Percentiles rank a stretch among this genome's conserved stretches.
Conservation (phyloP, 495 filamentous ascomycete genomes). For the Extremus antarcticus region DNA sequence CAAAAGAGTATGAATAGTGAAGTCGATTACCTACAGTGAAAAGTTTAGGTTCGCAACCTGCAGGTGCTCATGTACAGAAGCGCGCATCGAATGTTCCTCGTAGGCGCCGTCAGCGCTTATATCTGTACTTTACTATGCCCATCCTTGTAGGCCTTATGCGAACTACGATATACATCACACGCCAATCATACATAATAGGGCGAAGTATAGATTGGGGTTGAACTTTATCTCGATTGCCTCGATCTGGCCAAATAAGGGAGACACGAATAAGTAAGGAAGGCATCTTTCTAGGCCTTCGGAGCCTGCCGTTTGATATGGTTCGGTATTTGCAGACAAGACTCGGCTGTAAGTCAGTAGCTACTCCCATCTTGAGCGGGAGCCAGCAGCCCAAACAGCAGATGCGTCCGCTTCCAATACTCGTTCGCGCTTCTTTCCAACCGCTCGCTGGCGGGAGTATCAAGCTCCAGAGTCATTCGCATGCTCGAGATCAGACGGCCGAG, state of each 20-base stretch:
- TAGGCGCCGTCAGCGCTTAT: not conserved
- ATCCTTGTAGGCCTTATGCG: not conserved
- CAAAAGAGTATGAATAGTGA: no score
- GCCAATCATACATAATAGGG: not conserved
- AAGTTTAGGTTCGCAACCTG: not conserved
- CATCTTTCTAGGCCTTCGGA: no score
- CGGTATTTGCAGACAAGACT: not conserved
- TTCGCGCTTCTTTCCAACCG: constrained; percentile 24
- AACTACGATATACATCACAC: not conserved
- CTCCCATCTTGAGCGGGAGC: not conserved
- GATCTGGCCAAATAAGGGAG: no score
- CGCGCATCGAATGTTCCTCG: not conserved
- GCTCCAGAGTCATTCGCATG: not conserved
- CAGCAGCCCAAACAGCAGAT: constrained; percentile 28
- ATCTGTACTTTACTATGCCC: not conserved
- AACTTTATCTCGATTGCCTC: no score
- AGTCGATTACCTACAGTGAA: no score
- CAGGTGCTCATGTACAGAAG: not conserved
- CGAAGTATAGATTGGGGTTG: not conserved
- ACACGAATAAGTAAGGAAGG: no score
- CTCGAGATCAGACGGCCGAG: not conserved
- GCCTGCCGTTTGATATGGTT: no score
- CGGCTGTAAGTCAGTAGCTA: not conserved
- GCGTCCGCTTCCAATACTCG: constrained; percentile 32
- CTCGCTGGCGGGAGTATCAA: constrained; percentile 17